These are phyloP conservation scores for Backusella australiensis DNA, from an alignment of 192 early-diverging fungal genomes.

Conservation along the genomic window DNA sequence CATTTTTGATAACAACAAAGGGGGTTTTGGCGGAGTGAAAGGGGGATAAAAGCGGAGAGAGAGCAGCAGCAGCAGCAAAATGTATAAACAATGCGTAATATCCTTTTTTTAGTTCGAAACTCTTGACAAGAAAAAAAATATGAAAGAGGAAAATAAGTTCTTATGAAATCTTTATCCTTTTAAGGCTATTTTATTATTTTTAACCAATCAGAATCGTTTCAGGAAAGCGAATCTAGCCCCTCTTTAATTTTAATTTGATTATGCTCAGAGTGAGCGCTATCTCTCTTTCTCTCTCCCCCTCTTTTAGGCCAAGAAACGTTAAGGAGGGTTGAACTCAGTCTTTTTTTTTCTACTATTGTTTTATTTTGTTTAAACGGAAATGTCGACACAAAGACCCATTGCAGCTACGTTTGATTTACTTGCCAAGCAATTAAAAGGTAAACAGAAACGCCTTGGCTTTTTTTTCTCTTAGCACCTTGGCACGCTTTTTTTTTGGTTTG, in stretches of 20 bases:
- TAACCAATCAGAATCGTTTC: not conserved
- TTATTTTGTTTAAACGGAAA: not conserved
- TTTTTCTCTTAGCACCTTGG: not conserved
- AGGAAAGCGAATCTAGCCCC: not conserved
- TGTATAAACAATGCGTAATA: not conserved
- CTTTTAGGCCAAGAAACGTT: not conserved
- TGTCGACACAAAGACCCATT: conserved; percentile 6
- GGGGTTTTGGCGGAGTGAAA: not conserved
- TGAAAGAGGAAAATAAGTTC: not conserved
- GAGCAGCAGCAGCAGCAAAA: not conserved
- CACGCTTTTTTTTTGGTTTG: not conserved
- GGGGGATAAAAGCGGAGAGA: no score
- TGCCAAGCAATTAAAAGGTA: conserved; percentile 4
- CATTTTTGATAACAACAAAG: not conserved
- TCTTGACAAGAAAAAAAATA: not conserved
- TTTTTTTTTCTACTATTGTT: not conserved
- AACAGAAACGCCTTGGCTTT: not conserved
- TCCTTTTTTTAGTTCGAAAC: not conserved
- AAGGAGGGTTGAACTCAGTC: no score
- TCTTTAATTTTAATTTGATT: not conserved
- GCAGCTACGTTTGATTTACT: not conserved
- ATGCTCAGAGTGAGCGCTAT: not conserved
- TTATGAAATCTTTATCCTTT: not conserved
- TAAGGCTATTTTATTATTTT: not conserved
- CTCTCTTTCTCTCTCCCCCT: not conserved